Evolutionary conservation across 805 yeast genomes (phyloP).

Genomic region (Brettanomyces anomalus): DNA sequence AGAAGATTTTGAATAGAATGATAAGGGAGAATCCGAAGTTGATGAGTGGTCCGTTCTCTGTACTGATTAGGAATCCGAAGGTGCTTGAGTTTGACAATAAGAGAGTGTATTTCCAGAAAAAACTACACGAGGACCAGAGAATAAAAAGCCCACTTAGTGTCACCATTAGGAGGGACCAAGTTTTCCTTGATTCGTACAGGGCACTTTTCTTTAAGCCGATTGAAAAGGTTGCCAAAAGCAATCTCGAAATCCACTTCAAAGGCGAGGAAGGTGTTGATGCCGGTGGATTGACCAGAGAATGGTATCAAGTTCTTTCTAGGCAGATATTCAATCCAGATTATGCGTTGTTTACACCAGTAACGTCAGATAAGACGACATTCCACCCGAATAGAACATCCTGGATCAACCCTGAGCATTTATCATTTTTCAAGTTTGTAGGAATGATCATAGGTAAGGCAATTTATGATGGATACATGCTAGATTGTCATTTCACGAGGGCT

Average conservation of each 20-base stretch:
- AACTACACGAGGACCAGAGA: constrained; percentile 45
- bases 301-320: constrained; percentile 90
- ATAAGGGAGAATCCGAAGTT: constrained; percentile 83
- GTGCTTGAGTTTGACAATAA: constrained; percentile 94
- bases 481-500: constrained; percentile 91
- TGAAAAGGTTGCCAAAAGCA: constrained; percentile 63
- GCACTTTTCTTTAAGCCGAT: constrained; percentile 69
- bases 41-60: constrained; percentile 92
- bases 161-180: constrained; percentile 77
- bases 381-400: constrained; percentile 92
- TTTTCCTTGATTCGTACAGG: constrained; percentile 84
- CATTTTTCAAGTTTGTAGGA: constrained; percentile 92
- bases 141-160: constrained; percentile 43
- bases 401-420: constrained; percentile 86
- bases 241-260: constrained; percentile 71
- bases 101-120: constrained; percentile 71
- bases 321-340: constrained; percentile 96
- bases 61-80: constrained; percentile 79
- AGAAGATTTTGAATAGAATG: constrained; percentile 82
- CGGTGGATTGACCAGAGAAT: constrained; percentile 95
- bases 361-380: constrained; percentile 86
- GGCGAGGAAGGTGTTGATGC: constrained; percentile 98
- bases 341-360: constrained; percentile 84
- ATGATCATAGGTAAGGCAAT: constrained; percentile 91
- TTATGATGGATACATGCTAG: constrained; percentile 74